A percentile compares a stretch with the other conserved stretches of the same genome.
phyloP scores from a whole-genome alignment of 768 basidiomycete genomes.

The Panus rudis region DNA sequence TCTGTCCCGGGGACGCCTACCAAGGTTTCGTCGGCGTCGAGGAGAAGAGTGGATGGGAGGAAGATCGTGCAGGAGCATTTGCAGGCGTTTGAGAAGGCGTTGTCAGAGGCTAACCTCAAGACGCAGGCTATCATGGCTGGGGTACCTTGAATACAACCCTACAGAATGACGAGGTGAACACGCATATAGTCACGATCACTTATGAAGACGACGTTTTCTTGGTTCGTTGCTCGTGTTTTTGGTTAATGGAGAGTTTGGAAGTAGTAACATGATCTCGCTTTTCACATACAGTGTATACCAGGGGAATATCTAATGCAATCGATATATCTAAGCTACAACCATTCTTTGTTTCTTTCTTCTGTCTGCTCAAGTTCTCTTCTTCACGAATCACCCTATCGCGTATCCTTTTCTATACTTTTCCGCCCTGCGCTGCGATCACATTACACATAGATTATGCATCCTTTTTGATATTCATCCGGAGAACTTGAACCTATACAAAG shows the following conservation, averaged over 20 bases:
- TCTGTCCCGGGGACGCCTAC: constrained; percentile 12
- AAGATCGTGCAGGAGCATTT: constrained; percentile 73
- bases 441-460: neutral
- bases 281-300: too few relatives aligned
- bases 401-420: too few relatives aligned
- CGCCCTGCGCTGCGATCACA: too few relatives aligned
- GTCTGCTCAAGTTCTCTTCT: too few relatives aligned
- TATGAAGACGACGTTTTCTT: constrained; percentile 2
- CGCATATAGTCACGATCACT: neutral
- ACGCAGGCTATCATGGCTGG: constrained; percentile 80
- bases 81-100: constrained; percentile 63
- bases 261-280: too few relatives aligned
- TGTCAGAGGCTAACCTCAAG: constrained; percentile 67
- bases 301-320: too few relatives aligned
- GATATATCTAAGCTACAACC: too few relatives aligned
- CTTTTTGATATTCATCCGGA: constrained; percentile 35
- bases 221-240: constrained; percentile 4
- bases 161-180: too few relatives aligned
- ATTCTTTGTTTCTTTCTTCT: too few relatives aligned
- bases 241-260: too few relatives aligned
- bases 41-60: constrained; percentile 54
- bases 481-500: constrained; percentile 54
- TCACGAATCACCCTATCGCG: too few relatives aligned
- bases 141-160: constrained; percentile 33
- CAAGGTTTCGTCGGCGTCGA: constrained; percentile 1